Base-by-base conservation (phyloP, 2,329 filamentous ascomycete species). In the Neofusicoccum laricinum region DNA sequence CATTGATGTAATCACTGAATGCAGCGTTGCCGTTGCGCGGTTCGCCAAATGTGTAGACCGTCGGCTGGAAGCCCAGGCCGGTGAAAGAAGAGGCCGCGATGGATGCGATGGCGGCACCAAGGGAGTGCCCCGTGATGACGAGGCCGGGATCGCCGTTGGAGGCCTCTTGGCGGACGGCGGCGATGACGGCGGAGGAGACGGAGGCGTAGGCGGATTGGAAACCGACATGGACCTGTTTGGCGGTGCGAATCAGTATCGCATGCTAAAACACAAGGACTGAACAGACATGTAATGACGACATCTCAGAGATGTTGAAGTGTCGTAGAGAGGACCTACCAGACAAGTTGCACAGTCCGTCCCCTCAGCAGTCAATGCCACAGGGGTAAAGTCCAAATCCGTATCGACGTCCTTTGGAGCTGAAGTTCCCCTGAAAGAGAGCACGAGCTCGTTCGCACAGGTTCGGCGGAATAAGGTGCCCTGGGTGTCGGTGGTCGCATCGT, bases 1-100 rank as follows among this genome's bases (percentile, higher is more conserved):
- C 41, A 14, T 46, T 32, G 19, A 43, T 43, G 38, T 61, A 61
- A 21, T 45, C 30, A 11, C 17, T 32, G 25, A 61, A 61, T 4
- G 57, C 57, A 3, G 57, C 34, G 12, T 61, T 61, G 40, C 57
- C 57, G n/a, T 61, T 61, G 32, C 57, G 57, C 2, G 57, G 57
- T 38, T 61, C 57, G 15, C 57, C 57, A 11, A 32, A 61, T 1
- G 57, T 61, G 40, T 61, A 61, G 3, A 61, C 57, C 4, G 25
- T 61, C 21, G 45, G 32, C 19, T 61, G 17, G n/a, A 46, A 7
- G 11, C 57, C 57, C 5, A 30, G 21, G 32, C 41, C 19, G 19
- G 38, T 34, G 12, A 61, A 38, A 8, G 57, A 61, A 4, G 41
- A 32, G 3, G 57, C 21, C 5, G 57, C 57, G 30, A 61, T 45